phyloP scores from a whole-genome alignment of 768 basidiomycete genomes.

The Leccinum sublutescens region DNA sequence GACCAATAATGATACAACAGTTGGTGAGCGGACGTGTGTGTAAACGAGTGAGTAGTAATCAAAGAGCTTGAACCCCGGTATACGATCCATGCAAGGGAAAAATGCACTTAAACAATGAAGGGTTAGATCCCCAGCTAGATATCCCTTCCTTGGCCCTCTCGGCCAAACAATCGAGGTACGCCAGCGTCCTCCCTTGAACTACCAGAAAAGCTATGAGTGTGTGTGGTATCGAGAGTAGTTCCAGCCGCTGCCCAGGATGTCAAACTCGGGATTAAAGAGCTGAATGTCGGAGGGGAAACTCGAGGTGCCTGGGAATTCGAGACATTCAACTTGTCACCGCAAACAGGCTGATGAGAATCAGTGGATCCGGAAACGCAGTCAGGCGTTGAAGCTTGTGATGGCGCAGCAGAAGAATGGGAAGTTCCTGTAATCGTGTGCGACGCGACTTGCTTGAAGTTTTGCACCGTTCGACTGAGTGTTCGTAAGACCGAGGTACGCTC shows the following conservation, averaged over 20 bases:
- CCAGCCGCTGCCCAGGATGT: conserved; percentile 36
- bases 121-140: conserved; percentile 15
- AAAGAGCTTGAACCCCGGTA: not conserved
- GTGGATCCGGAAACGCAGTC: conserved; percentile 5
- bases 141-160: conserved; percentile 27
- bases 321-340: conserved; percentile 6
- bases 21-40: not conserved
- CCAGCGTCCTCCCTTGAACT: conserved; percentile 19
- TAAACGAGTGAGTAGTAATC: conserved; percentile 3
- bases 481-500: conserved; percentile 51
- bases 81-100: not conserved
- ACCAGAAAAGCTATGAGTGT: conserved; percentile 6
- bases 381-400: conserved; percentile 10
- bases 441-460: conserved; percentile 42
- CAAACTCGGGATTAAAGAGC: conserved; percentile 33
- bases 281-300: conserved; percentile 21
- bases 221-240: conserved; percentile 18
- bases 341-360: not conserved
- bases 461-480: conserved; percentile 52
- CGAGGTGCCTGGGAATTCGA: conserved; percentile 23
- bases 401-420: conserved; percentile 8
- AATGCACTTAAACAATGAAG: not conserved
- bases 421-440: conserved; percentile 30
- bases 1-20: conserved; percentile 16
- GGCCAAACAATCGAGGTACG: conserved; percentile 25